Evolutionary conservation across 2,329 filamentous ascomycete species (phyloP).

Genomic region (Didymosphaeria variabile): DNA sequence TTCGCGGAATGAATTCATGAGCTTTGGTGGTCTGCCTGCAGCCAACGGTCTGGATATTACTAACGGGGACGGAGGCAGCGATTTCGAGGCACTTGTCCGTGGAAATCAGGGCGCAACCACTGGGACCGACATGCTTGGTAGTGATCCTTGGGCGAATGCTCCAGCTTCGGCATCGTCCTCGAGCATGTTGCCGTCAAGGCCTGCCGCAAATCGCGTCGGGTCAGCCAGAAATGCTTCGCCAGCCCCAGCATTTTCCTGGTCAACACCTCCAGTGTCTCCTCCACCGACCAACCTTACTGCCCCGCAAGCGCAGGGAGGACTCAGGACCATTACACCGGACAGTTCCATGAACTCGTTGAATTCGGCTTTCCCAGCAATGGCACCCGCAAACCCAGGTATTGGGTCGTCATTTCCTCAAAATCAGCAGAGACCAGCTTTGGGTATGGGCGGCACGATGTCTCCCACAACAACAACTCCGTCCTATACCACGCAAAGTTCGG

Average conservation of each 20-base stretch:
- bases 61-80: conserved; percentile 69
- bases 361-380: conserved; percentile 48
- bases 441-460: conserved; percentile 44
- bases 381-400: conserved; percentile 45
- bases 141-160: conserved; percentile 54
- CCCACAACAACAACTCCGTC: conserved; percentile 35
- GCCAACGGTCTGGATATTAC: conserved; percentile 67
- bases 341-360: conserved; percentile 54
- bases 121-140: conserved; percentile 52
- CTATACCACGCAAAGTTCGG: conserved; percentile 32
- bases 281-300: conserved; percentile 39
- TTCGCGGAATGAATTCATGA: conserved; percentile 72
- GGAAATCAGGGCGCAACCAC: conserved; percentile 59
- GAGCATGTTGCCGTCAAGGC: conserved; percentile 41
- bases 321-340: conserved; percentile 63
- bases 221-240: conserved; percentile 40
- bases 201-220: conserved; percentile 35
- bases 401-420: conserved; percentile 47
- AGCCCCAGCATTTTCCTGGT: conserved; percentile 58
- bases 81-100: conserved; percentile 91
- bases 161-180: conserved; percentile 44
- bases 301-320: conserved; percentile 35
- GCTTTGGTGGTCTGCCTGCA: conserved; percentile 64
- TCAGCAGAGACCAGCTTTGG: conserved; percentile 48
- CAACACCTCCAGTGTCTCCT: conserved; percentile 50